These are phyloP conservation scores for Rhododendron ovatum DNA, from an alignment of 148 eudicot genomes.

Conservation along the genomic window DNA sequence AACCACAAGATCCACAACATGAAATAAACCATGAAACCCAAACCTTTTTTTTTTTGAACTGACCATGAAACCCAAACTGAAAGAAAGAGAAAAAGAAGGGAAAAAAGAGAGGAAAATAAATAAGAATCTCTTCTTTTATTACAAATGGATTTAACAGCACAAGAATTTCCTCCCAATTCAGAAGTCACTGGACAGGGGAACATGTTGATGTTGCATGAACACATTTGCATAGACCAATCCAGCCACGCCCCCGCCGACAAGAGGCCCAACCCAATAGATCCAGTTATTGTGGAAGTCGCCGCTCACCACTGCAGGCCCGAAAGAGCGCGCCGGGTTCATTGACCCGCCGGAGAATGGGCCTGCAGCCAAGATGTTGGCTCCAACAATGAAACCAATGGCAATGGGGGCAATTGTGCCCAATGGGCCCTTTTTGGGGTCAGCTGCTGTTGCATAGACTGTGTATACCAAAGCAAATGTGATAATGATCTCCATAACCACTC, in stretches of 20 bases:
- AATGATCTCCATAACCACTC: slow-evolving; percentile 66
- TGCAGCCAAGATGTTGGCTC: slow-evolving; percentile 82
- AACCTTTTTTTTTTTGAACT: too few relatives aligned
- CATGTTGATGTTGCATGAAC: slow-evolving; percentile 45
- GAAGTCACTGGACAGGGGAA: slow-evolving; percentile 31
- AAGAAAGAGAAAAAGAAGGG: neutral
- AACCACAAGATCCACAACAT: slow-evolving; percentile 1
- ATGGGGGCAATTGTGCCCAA: slow-evolving; percentile 74
- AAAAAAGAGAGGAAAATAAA: slow-evolving; percentile 10
- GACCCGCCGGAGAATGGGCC: slow-evolving; percentile 92
- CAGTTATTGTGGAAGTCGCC: slow-evolving; percentile 60
- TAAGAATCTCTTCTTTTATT: slow-evolving; percentile 20
- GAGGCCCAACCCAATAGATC: slow-evolving; percentile 94
- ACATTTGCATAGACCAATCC: slow-evolving; percentile 61
- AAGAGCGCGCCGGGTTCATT: slow-evolving; percentile 87
- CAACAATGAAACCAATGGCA: slow-evolving; percentile 84
- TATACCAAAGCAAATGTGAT: slow-evolving; percentile 77
- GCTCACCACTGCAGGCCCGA: slow-evolving; percentile 79
- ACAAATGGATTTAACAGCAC: neutral
- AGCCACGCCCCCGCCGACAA: slow-evolving; percentile 81
- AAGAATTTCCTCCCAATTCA: slow-evolving; percentile 11
- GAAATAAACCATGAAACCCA: slow-evolving; percentile 9
- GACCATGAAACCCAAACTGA: neutral
- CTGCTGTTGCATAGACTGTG: slow-evolving; percentile 89
- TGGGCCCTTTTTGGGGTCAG: slow-evolving; percentile 80